These are phyloP conservation scores for Hypomyces rosellus DNA, from an alignment of 2,329 filamentous ascomycete species.

Conservation along the genomic window DNA sequence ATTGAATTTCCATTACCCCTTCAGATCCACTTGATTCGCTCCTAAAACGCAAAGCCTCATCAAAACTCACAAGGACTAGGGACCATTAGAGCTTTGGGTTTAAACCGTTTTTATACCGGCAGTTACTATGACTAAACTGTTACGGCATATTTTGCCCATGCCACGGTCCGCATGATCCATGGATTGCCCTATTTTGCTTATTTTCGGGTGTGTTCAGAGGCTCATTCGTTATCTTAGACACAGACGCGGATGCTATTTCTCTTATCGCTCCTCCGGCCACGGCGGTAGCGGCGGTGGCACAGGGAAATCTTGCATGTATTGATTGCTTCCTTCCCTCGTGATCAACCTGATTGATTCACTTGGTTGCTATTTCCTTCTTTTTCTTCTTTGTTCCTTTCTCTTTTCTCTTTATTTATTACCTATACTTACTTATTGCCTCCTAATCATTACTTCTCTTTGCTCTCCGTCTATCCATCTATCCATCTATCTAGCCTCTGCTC, in stretches of 20 bases:
- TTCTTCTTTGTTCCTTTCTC: neutral
- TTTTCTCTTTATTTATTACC: neutral
- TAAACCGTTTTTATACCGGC: conserved; percentile 1
- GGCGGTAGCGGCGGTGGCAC: neutral
- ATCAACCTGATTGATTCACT: conserved; percentile 13
- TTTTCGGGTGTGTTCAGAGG: neutral
- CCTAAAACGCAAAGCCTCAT: conserved; percentile 4
- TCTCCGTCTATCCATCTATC: neutral
- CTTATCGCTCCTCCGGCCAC: neutral
- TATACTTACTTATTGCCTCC: neutral
- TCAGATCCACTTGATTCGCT: conserved; percentile 25
- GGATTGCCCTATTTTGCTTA: neutral
- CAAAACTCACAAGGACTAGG: conserved; percentile 7
- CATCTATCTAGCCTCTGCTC: too few species aligned
- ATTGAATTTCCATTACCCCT: conserved; percentile 13
- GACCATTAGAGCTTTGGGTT: conserved; percentile 1
- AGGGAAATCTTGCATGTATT: neutral
- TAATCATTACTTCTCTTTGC: neutral
- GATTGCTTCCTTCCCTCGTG: neutral
- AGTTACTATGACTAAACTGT: conserved; percentile 8
- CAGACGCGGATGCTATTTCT: too few species aligned
- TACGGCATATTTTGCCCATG: conserved; percentile 6
- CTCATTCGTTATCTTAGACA: too few species aligned
- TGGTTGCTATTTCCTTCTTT: conserved; percentile 14
- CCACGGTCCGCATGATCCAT: neutral